These are phyloP conservation scores for Entrophospora sp. DNA, from an alignment of 192 early-diverging fungal genomes.

Conservation along the genomic window DNA sequence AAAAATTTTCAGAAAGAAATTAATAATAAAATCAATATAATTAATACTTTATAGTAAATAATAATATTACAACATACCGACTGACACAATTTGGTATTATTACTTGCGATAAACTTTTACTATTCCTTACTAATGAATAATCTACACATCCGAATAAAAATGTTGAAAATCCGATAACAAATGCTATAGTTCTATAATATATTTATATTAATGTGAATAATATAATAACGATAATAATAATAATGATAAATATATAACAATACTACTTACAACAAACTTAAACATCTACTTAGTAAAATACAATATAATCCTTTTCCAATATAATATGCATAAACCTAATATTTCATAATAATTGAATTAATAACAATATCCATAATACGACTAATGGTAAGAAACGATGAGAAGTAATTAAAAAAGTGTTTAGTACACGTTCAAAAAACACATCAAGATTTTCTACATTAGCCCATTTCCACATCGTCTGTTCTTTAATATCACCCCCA, in stretches of 20 bases:
- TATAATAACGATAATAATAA: not conserved
- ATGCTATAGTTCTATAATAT: conserved; percentile 62
- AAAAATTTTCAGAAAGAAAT: conserved; percentile 4
- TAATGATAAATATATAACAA: not conserved
- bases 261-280: conserved; percentile 71
- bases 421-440: conserved; percentile 56
- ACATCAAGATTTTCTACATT: conserved; percentile 80
- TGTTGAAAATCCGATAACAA: conserved; percentile 80
- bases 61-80: conserved; percentile 33
- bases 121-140: conserved; percentile 64
- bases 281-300: conserved; percentile 65
- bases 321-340: conserved; percentile 76
- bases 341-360: conserved; percentile 7
- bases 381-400: no score
- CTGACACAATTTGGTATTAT: conserved; percentile 68
- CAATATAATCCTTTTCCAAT: conserved; percentile 78
- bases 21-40: not conserved
- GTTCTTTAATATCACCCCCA: conserved; percentile 43
- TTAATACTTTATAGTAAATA: conserved; percentile 17
- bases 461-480: conserved; percentile 73
- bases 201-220: not conserved
- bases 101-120: conserved; percentile 64
- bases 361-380: not conserved
- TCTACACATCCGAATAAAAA: conserved; percentile 90
- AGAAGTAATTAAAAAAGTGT: no score